Conservation (phyloP, 1,139 yeast genomes). For the Magnusiomyces ingens region DNA sequence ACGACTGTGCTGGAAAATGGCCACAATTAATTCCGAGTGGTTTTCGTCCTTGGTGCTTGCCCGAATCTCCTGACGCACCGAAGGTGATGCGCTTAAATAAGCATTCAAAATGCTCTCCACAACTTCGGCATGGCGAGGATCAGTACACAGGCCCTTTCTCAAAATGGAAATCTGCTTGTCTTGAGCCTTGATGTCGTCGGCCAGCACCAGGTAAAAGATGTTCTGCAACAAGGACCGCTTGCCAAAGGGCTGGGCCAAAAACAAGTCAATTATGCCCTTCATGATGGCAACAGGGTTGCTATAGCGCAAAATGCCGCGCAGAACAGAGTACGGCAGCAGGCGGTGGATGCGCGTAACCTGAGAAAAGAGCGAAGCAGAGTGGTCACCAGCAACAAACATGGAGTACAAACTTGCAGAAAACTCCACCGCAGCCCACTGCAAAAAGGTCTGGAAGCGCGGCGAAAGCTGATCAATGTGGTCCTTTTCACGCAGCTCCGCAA, state of each 20-base stretch:
- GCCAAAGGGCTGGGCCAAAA: constrained; percentile 73
- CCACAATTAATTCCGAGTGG: constrained; percentile 24
- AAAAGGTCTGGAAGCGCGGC: constrained; percentile 57
- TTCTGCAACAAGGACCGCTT: constrained; percentile 62
- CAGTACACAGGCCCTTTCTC: constrained; percentile 35
- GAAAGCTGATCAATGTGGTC: constrained; percentile 54
- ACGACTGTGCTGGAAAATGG: constrained; percentile 22
- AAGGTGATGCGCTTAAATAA: constrained; percentile 25
- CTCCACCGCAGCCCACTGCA: constrained; percentile 78
- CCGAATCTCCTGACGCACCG: constrained; percentile 11
- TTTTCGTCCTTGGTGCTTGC: constrained; percentile 12
- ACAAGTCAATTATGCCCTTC: constrained; percentile 67
- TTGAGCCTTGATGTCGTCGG: constrained; percentile 71
- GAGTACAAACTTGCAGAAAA: constrained; percentile 79
- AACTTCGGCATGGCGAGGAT: constrained; percentile 24
- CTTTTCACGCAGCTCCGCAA: constrained; percentile 55
- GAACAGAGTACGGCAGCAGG: constrained; percentile 67
- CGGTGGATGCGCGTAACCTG: constrained; percentile 65
- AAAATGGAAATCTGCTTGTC: constrained; percentile 49
- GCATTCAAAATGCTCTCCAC: constrained; percentile 18
- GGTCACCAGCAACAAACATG: constrained; percentile 70
- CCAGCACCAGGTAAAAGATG: constrained; percentile 63
- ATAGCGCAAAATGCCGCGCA: constrained; percentile 66
- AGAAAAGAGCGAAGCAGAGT: constrained; percentile 62
- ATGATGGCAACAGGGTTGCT: constrained; percentile 84